A percentile compares a stretch with the other conserved stretches of the same genome.
Conservation (phyloP, 306 rosid species). For the Astragalus membranaceus region DNA sequence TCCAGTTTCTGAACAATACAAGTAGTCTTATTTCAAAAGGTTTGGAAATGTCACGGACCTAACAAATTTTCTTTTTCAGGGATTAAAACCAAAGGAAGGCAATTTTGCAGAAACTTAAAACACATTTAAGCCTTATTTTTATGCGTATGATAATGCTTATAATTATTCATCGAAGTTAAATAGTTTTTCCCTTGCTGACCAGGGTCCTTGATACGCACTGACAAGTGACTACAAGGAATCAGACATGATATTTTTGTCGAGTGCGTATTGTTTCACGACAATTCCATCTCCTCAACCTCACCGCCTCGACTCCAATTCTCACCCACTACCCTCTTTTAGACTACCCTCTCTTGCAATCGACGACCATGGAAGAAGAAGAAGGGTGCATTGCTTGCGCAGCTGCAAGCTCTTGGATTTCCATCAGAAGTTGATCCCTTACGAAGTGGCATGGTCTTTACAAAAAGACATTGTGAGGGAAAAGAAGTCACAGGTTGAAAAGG, state of each 20-base stretch:
- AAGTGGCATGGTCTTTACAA: constrained; percentile 45
- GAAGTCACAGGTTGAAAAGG: constrained; percentile 25
- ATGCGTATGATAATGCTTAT: no score
- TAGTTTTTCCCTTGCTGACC: no score
- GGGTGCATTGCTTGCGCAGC: constrained; percentile 12
- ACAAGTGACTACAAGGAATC: neutral
- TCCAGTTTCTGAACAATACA: no score
- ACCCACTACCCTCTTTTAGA: neutral
- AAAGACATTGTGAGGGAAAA: constrained; percentile 30
- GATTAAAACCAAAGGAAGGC: no score
- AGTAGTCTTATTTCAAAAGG: no score
- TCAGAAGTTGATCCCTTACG: constrained; percentile 47
- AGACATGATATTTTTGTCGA: constrained; percentile 9
- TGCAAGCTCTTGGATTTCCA: constrained; percentile 68
- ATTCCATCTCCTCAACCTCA: neutral
- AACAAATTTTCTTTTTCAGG: no score
- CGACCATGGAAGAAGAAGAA: neutral
- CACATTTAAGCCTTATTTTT: no score
- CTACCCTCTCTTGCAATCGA: constrained; percentile 2
- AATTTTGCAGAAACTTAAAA: no score
- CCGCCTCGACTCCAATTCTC: neutral
- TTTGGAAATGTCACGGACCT: no score
- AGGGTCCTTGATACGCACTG: no score
- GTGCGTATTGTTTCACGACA: neutral
- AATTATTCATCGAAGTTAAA: no score